Conservation (phyloP, 148 eudicot genomes). For the Nyssa sinensis region DNA sequence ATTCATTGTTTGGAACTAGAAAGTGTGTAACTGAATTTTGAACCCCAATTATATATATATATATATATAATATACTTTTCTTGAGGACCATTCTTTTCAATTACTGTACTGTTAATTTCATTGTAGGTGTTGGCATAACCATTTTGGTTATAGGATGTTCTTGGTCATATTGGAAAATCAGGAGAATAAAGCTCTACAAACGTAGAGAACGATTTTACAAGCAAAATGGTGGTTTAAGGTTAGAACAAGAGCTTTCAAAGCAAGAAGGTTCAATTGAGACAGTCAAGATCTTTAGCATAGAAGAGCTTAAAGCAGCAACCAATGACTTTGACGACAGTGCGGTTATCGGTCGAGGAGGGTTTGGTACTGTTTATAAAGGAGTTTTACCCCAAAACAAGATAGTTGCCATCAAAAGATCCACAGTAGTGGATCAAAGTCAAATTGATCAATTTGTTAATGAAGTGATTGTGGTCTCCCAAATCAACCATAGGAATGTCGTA, state of each 20-base stretch:
- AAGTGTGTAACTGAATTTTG: too few species aligned
- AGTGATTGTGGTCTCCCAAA: not conserved
- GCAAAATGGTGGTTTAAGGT: not conserved
- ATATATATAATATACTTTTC: too few species aligned
- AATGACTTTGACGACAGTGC: not conserved
- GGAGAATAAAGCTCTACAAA: not conserved
- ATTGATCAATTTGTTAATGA: not conserved
- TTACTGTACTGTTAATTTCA: not conserved
- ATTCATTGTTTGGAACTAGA: too few species aligned
- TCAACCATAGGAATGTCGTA: not conserved
- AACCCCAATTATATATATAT: too few species aligned
- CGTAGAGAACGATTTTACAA: not conserved
- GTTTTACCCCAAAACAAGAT: not conserved
- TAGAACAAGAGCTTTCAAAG: too few species aligned
- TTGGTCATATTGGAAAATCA: not conserved
- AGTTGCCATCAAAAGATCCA: not conserved
- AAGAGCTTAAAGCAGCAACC: not conserved
- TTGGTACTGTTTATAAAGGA: not conserved
- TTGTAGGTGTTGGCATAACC: not conserved
- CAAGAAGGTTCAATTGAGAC: not conserved
- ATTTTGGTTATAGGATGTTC: not conserved
- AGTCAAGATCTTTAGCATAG: too few species aligned
- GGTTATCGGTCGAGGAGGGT: not conserved
- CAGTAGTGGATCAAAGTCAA: not conserved
- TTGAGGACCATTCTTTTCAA: too few species aligned